Evolutionary conservation across 2,329 filamentous ascomycete genomes (phyloP).

Genomic region (Penicillium oxalicum): DNA sequence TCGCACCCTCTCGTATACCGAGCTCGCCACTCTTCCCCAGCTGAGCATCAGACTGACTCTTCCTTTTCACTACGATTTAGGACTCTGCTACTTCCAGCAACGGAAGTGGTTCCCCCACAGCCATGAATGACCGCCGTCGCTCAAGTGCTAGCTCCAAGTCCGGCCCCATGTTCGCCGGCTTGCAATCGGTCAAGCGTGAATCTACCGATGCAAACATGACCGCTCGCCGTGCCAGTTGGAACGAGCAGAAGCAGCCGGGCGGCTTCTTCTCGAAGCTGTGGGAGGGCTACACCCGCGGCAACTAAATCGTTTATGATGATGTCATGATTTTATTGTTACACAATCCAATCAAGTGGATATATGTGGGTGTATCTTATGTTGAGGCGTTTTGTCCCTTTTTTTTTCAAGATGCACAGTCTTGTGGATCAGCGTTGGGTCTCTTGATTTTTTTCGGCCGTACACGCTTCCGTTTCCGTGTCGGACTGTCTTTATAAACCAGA

Average conservation of each 20-base stretch:
- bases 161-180: constrained; percentile 25
- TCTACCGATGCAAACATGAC: constrained; percentile 30
- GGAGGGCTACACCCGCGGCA: constrained; percentile 36
- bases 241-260: constrained; percentile 37
- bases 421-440: no score
- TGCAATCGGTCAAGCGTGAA: constrained; percentile 43
- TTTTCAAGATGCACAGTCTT: no score
- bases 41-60: background rate
- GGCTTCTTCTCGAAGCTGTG: constrained; percentile 39
- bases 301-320: constrained; percentile 1
- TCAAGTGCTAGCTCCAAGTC: constrained; percentile 21
- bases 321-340: background rate
- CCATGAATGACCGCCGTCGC: constrained; percentile 23
- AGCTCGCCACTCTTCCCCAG: background rate
- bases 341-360: no score
- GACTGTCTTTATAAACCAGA: no score
- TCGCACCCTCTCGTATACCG: background rate
- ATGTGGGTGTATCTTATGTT: no score
- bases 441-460: no score
- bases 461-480: no score
- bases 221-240: constrained; percentile 39
- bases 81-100: constrained; percentile 24
- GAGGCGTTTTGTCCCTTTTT: no score
- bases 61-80: constrained; percentile 7
- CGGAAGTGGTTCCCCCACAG: constrained; percentile 4